phyloP scores from a whole-genome alignment of 495 filamentous ascomycete genomes.

The Aspergillus ostianus region DNA sequence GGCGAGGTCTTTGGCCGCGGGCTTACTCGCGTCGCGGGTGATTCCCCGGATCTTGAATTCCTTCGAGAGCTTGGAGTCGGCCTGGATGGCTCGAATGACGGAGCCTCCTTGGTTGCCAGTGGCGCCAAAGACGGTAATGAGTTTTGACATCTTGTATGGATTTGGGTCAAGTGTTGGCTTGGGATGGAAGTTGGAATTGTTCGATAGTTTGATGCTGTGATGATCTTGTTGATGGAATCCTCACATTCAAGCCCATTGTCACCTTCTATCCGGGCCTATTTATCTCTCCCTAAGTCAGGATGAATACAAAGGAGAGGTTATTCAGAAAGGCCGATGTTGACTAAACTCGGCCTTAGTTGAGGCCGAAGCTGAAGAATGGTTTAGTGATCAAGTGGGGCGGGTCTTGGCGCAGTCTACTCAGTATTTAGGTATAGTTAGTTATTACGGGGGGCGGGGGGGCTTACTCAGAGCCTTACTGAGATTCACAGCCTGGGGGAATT shows the following conservation, averaged over 20 bases:
- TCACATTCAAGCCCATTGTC: background rate
- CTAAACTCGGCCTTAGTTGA: background rate
- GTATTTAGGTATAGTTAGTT: too few species aligned
- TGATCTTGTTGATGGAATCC: background rate
- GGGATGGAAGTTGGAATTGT: background rate
- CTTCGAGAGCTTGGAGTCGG: slow-evolving; percentile 41
- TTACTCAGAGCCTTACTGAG: too few species aligned
- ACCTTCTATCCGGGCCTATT: background rate
- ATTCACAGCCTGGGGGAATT: too few species aligned
- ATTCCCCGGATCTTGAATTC: slow-evolving; percentile 53
- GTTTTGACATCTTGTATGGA: slow-evolving; percentile 19
- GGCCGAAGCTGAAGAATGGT: background rate
- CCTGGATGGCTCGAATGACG: slow-evolving; percentile 48
- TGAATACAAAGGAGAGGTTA: background rate
- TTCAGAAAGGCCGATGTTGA: background rate
- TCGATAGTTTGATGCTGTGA: background rate
- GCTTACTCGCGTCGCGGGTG: slow-evolving; percentile 48
- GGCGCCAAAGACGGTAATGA: slow-evolving; percentile 38
- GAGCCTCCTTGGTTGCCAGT: slow-evolving; percentile 56
- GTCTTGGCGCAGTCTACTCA: too few species aligned
- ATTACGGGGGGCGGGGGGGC: too few species aligned
- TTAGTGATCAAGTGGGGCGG: background rate
- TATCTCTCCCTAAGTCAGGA: background rate
- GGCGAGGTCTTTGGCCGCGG: slow-evolving; percentile 19
- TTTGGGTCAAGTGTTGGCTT: background rate